phyloP scores from a whole-genome alignment of 768 basidiomycete species.

The Floccularia luteovirens region DNA sequence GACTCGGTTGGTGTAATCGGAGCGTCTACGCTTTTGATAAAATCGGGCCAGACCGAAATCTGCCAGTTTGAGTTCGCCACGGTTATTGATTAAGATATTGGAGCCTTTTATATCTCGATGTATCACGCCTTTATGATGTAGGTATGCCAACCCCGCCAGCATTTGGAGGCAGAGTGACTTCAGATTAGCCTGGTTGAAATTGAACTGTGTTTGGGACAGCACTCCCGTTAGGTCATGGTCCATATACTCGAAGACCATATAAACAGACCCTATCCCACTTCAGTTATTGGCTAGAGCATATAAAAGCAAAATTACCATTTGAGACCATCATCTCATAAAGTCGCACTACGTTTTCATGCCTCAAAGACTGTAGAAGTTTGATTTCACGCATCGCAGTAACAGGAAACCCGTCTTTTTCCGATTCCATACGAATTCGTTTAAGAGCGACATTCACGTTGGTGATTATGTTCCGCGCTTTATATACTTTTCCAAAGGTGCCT shows the following conservation, averaged over 20 bases:
- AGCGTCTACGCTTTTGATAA: constrained; percentile 83
- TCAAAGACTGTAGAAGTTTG: constrained; percentile 87
- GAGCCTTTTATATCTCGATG: constrained; percentile 99
- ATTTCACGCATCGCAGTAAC: constrained; percentile 99
- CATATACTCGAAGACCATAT: constrained; percentile 99
- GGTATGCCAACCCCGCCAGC: constrained; percentile 89
- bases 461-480: constrained; percentile 84
- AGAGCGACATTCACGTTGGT: constrained; percentile 79
- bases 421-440: constrained; percentile 97
- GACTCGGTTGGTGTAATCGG: constrained; percentile 98
- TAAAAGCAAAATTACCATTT: constrained; percentile 47
- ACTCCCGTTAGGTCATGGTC: constrained; percentile 97
- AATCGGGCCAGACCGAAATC: constrained; percentile 98
- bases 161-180: constrained; percentile 97
- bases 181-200: constrained; percentile 78
- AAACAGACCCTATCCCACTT: constrained; percentile 93
- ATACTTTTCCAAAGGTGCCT: constrained; percentile 96
- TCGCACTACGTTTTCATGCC: constrained; percentile 83
- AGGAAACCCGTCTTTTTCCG: constrained; percentile 95
- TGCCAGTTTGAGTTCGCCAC: constrained; percentile 89
- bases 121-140: constrained; percentile 93
- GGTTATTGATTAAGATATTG: constrained; percentile 89
- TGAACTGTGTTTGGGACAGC: constrained; percentile 84
- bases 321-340: constrained; percentile 99
- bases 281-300: background rate